phyloP scores from a whole-genome alignment of 169 alveolate species.

The Cryptosporidium bovis region DNA sequence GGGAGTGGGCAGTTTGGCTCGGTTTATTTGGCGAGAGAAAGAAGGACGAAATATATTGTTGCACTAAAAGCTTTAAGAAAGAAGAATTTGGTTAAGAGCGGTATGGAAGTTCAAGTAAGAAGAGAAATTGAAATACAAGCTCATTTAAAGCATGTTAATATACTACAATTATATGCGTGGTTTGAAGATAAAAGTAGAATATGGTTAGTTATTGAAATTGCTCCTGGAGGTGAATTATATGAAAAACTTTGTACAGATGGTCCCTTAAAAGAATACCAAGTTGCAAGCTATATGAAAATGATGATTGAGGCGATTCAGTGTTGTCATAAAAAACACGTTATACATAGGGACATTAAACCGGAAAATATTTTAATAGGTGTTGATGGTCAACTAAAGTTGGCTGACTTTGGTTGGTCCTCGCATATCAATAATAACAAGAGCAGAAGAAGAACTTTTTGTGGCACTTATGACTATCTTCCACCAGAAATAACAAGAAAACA shows the following conservation, averaged over 20 bases:
- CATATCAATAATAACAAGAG: conserved; percentile 85
- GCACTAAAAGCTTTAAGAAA: conserved; percentile 88
- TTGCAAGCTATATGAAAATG: conserved; percentile 85
- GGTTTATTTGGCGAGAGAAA: conserved; percentile 88
- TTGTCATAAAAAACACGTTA: conserved; percentile 85
- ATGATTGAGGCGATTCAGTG: conserved; percentile 84
- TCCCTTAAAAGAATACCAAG: conserved; percentile 84
- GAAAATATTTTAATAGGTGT: conserved; percentile 92
- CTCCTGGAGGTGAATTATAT: conserved; percentile 90
- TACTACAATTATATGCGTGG: conserved; percentile 88
- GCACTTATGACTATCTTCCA: conserved; percentile 93
- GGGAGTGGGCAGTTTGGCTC: conserved; percentile 91
- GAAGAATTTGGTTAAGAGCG: conserved; percentile 80
- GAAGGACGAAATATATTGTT: conserved; percentile 84
- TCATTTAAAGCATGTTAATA: conserved; percentile 88
- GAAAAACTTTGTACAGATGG: conserved; percentile 80
- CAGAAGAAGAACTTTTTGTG: conserved; percentile 92
- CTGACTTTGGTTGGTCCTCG: conserved; percentile 95
- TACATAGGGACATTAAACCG: conserved; percentile 92
- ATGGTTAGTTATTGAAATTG: conserved; percentile 91
- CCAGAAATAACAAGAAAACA: conserved; percentile 91
- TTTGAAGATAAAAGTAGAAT: conserved; percentile 91
- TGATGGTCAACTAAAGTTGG: conserved; percentile 91
- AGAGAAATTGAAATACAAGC: conserved; percentile 92
- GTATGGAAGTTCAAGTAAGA: conserved; percentile 85